Percentiles rank a stretch among this genome's conserved stretches.
Evolutionary conservation across 1,139 yeast genomes (phyloP).

Genomic region (Blastobotrys petasosporus): DNA sequence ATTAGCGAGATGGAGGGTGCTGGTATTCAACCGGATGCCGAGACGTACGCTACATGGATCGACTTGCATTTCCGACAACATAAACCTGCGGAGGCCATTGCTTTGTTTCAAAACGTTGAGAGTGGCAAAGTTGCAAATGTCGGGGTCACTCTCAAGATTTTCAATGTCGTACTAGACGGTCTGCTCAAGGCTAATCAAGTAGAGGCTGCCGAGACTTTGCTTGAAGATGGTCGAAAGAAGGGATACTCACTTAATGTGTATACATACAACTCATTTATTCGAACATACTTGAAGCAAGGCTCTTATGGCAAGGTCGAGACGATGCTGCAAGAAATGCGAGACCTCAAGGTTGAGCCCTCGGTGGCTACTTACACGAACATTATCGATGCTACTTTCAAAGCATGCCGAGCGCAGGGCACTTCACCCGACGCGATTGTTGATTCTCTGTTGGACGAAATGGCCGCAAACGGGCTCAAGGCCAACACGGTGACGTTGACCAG

Average conservation of each 20-base stretch:
- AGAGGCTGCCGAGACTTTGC: slow-evolving; percentile 28
- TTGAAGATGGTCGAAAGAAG: slow-evolving; percentile 31
- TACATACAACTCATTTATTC: slow-evolving; percentile 40
- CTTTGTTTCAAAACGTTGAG: slow-evolving; percentile 25
- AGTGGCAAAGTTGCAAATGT: slow-evolving; percentile 19
- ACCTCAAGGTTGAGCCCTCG: slow-evolving; percentile 48
- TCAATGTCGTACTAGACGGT: slow-evolving; percentile 34
- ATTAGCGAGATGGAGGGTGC: slow-evolving; percentile 35
- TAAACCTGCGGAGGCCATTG: slow-evolving; percentile 32
- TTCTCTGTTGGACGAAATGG: slow-evolving; percentile 42
- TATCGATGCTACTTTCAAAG: slow-evolving; percentile 51
- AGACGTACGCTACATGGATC: slow-evolving; percentile 36
- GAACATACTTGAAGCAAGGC: slow-evolving; percentile 28
- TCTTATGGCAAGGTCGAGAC: slow-evolving; percentile 34
- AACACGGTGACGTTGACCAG: slow-evolving; percentile 50
- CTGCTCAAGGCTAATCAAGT: slow-evolving; percentile 26
- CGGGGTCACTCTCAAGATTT: slow-evolving; percentile 26
- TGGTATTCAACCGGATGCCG: slow-evolving; percentile 37
- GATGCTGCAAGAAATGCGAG: slow-evolving; percentile 35
- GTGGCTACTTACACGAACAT: slow-evolving; percentile 62
- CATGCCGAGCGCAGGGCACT: slow-evolving; percentile 41
- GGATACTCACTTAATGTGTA: slow-evolving; percentile 34
- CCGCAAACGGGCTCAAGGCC: slow-evolving; percentile 38
- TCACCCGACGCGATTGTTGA: slow-evolving; percentile 40
- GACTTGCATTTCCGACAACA: slow-evolving; percentile 33